Conservation (phyloP, 805 yeast species). For the Spathaspora passalidarum region DNA sequence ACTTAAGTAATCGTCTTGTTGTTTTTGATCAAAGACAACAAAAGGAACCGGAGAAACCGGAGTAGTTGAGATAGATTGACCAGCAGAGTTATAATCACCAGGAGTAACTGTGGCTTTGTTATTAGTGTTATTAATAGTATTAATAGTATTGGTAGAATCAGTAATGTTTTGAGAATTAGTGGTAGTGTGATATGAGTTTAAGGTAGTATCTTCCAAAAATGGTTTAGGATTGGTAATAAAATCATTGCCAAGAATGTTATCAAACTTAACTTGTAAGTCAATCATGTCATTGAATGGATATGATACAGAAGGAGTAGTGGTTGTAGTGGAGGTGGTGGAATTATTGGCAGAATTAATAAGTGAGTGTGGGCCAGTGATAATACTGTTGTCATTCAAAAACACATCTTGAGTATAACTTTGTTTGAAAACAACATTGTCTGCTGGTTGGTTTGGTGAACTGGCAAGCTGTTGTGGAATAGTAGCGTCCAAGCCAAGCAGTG, state of each 20-base stretch:
- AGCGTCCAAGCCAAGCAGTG: slow-evolving; percentile 1
- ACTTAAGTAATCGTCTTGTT: slow-evolving; percentile 2
- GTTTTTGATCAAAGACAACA: slow-evolving; percentile 1
- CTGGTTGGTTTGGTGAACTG: slow-evolving; percentile 2
- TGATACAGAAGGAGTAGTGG: slow-evolving; percentile 1
- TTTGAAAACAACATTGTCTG: slow-evolving; percentile 2
- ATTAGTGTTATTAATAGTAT: neutral
- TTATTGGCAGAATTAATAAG: neutral
- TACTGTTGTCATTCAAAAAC: slow-evolving; percentile 1
- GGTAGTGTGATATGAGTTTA: neutral
- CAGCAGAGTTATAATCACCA: neutral
- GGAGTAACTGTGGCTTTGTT: slow-evolving; percentile 1
- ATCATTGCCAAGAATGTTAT: neutral
- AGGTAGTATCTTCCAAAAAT: neutral
- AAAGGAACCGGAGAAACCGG: slow-evolving; percentile 3
- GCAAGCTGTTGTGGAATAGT: neutral
- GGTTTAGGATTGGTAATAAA: neutral
- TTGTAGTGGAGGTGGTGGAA: slow-evolving; percentile 2
- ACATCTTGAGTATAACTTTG: slow-evolving; percentile 6
- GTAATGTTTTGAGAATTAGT: neutral
- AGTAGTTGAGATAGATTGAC: slow-evolving; percentile 1
- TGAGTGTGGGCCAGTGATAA: slow-evolving; percentile 1
- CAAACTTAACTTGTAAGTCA: slow-evolving; percentile 2
- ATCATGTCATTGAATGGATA: neutral
- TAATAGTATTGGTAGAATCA: neutral